These are phyloP conservation scores for Camelina laxa DNA, from an alignment of 345 rosid genomes.

Conservation along the genomic window DNA sequence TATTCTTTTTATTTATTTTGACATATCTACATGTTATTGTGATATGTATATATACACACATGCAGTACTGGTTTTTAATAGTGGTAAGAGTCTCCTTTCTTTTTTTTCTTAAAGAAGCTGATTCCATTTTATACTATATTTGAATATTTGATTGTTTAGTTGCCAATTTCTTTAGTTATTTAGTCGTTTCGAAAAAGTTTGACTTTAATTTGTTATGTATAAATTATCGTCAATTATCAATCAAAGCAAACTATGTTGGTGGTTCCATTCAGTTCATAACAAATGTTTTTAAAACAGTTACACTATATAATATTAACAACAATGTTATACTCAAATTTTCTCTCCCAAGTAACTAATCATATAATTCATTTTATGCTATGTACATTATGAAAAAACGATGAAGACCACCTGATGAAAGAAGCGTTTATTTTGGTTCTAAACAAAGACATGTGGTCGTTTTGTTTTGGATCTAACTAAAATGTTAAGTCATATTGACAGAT, in stretches of 20 bases:
- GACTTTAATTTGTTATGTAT: neutral
- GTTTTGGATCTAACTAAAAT: neutral
- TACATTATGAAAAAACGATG: neutral
- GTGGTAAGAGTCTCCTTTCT: too few species aligned
- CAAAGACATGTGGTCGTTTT: conserved; percentile 18
- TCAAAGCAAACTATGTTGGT: conserved; percentile 26
- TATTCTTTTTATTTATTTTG: too few species aligned
- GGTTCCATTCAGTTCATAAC: conserved; percentile 21
- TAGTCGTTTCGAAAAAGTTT: neutral
- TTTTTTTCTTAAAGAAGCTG: too few species aligned
- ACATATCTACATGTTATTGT: too few species aligned
- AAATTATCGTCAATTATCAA: conserved; percentile 8
- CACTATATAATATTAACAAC: neutral
- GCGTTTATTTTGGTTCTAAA: conserved; percentile 7
- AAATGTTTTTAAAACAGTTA: neutral
- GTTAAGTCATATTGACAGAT: neutral
- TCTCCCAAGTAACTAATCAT: neutral
- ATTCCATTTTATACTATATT: too few species aligned
- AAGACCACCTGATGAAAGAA: neutral
- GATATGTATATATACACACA: too few species aligned
- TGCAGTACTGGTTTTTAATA: too few species aligned
- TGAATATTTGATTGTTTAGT: too few species aligned
- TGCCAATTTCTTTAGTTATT: too few species aligned
- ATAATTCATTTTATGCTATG: neutral
- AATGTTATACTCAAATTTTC: neutral